A percentile compares a stretch with the other conserved stretches of the same genome.
phyloP scores from a whole-genome alignment of 257 asterid genomes.

The Gentiana dahurica region DNA sequence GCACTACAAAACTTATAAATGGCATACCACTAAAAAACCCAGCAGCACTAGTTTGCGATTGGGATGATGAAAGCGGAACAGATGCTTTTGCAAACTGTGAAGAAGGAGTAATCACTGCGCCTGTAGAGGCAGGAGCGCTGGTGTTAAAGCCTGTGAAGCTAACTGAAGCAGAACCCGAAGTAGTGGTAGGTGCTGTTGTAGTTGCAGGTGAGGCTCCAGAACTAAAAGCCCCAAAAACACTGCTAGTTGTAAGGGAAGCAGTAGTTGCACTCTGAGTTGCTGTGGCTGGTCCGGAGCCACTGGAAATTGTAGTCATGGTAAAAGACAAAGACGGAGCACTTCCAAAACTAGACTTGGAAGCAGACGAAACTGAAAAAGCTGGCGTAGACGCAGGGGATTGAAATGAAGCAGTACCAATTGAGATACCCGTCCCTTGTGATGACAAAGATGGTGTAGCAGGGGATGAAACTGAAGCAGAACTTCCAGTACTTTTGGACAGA shows the following conservation, averaged over 20 bases:
- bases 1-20: too few relatives aligned
- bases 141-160: constrained; percentile 33
- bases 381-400: constrained; percentile 29
- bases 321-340: constrained; percentile 41
- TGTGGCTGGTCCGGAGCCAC: constrained; percentile 22
- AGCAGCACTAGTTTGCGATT: constrained; percentile 38
- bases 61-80: constrained; percentile 34
- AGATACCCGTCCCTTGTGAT: constrained; percentile 21
- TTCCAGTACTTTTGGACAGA: constrained; percentile 17
- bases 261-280: constrained; percentile 24
- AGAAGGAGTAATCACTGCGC: constrained; percentile 23
- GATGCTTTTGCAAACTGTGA: constrained; percentile 33
- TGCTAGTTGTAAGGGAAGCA: constrained; percentile 12
- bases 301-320: constrained; percentile 36
- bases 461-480: constrained; percentile 13
- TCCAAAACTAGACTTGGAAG: constrained; percentile 37
- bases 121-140: constrained; percentile 21
- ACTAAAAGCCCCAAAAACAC: constrained; percentile 23
- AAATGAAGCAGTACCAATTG: constrained; percentile 40
- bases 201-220: constrained; percentile 28
- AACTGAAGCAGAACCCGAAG: constrained; percentile 31
- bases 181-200: constrained; percentile 22
- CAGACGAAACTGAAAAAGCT: constrained; percentile 27
- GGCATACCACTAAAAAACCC: constrained; percentile 38
- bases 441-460: constrained; percentile 9